Evolutionary conservation across 345 rosid species (phyloP), one percentile per base, ranked within the genome.

Genomic region (Laguncularia racemosa): DNA sequence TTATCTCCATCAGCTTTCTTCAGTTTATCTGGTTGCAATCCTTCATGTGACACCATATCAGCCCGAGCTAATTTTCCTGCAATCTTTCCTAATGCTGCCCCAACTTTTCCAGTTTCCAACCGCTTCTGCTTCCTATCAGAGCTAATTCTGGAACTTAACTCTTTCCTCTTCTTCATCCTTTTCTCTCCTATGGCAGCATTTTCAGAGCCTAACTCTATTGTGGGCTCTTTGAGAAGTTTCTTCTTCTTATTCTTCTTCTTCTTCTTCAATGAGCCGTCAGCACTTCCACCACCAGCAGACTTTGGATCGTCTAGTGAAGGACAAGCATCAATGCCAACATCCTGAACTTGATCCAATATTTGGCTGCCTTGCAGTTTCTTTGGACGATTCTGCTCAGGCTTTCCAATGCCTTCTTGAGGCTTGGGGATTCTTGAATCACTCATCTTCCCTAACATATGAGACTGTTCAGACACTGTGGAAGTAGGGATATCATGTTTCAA

Each of bases 161-260:
- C 85, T 67, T 75, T 81, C 76, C 81, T 85, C 79, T 80, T 92
- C 62, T 78, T 89, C 82, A 81, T 90, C 76, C 47, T 67, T 57
- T 61, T 67, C 47, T 61, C 77, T 58, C 53, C 73, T 21, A 26
- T 56, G 50, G 62, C 18, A 69, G 81, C 48, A 50, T 69, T 67
- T 51, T 71, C 87, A 7, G 73, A 48, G 59, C 76, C 56, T 66
- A 70, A 19, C 52, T 75, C 84, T 13, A 68, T 78, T 15, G 70
- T 49, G 23, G 76, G 74, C 52, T 74, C 86, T 78, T 85, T 85
- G 46, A 50, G 44, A 54, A 48, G 80, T 66, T 85, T 82, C 75
- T 85, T 88, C 40, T 6, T 33, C 57, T 13, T 26, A n/a, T n/a
- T n/a, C n/a, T n/a, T 67, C 76, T 85, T 84, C 76, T 85, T 88